phyloP scores from a whole-genome alignment of 2,329 filamentous ascomycete genomes.

The Sporothrix protearum region DNA sequence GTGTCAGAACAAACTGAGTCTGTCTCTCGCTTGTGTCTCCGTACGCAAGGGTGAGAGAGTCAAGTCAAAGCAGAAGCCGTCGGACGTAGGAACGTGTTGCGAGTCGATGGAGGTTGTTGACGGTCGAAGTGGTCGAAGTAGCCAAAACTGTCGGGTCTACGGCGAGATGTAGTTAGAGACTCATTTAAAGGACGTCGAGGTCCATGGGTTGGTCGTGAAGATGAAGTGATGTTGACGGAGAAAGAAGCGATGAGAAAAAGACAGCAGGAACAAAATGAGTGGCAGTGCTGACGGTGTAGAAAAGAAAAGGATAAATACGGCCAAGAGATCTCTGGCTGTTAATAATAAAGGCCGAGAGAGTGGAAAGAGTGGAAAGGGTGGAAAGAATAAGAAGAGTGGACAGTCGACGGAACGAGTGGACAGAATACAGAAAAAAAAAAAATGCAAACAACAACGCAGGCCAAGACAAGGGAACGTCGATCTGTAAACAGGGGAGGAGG shows the following conservation, averaged over 20 bases:
- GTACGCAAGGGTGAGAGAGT: conserved; percentile 6
- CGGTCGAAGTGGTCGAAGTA: not conserved
- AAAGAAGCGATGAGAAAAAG: too few species aligned
- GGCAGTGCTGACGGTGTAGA: not conserved
- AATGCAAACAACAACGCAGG: not conserved
- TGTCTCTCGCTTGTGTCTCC: conserved; percentile 4
- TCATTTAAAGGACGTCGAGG: not conserved
- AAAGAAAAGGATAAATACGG: not conserved
- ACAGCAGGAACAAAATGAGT: not conserved
- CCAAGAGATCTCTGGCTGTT: not conserved
- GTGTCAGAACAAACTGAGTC: not conserved
- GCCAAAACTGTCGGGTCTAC: too few species aligned
- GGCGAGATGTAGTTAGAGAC: not conserved
- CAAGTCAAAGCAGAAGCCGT: not conserved
- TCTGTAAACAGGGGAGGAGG: not conserved
- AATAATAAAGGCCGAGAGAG: not conserved
- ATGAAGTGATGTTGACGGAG: not conserved
- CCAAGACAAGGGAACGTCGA: not conserved
- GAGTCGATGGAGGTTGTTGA: not conserved
- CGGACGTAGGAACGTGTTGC: not conserved
- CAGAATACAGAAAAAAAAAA: not conserved
- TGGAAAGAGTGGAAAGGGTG: not conserved
- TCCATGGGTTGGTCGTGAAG: not conserved
- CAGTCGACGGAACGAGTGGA: not conserved
- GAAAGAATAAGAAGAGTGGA: not conserved